A percentile compares a stretch with the other conserved stretches of the same genome.
Evolutionary conservation across 2,329 filamentous ascomycete genomes (phyloP).

Genomic region (Xylariomycetidae sp.): DNA sequence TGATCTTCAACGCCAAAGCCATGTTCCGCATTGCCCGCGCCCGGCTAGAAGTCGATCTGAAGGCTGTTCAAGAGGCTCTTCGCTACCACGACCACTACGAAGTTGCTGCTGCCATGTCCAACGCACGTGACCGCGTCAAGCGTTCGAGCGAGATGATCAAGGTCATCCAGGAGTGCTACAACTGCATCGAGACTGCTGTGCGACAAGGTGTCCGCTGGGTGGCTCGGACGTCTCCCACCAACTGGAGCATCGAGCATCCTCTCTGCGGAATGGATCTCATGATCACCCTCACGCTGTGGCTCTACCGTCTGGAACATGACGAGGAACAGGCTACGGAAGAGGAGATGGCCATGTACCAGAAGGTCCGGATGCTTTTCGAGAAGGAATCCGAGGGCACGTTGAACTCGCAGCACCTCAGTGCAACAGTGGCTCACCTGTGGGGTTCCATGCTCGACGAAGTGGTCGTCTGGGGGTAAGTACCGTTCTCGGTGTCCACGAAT

Average conservation of each 20-base stretch:
- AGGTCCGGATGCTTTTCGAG: constrained; percentile 82
- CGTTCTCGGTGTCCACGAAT: constrained; percentile 61
- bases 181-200: constrained; percentile 94
- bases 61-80: constrained; percentile 90
- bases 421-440: constrained; percentile 92
- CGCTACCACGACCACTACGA: constrained; percentile 97
- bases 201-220: constrained; percentile 95
- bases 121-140: constrained; percentile 88
- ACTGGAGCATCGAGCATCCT: constrained; percentile 98
- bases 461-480: constrained; percentile 95
- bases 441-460: constrained; percentile 98
- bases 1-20: constrained; percentile 97
- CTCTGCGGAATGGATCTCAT: constrained; percentile 95
- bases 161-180: constrained; percentile 95
- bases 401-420: constrained; percentile 73
- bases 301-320: constrained; percentile 98
- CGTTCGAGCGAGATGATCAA: constrained; percentile 97
- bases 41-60: constrained; percentile 89
- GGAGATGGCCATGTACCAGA: constrained; percentile 85
- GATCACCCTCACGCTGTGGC: constrained; percentile 95
- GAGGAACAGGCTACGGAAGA: constrained; percentile 83
- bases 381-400: constrained; percentile 82
- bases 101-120: constrained; percentile 93
- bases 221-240: constrained; percentile 92
- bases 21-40: constrained; percentile 92